Conservation (phyloP, 2,329 filamentous ascomycete genomes). For the Cryphonectria parasitica region DNA sequence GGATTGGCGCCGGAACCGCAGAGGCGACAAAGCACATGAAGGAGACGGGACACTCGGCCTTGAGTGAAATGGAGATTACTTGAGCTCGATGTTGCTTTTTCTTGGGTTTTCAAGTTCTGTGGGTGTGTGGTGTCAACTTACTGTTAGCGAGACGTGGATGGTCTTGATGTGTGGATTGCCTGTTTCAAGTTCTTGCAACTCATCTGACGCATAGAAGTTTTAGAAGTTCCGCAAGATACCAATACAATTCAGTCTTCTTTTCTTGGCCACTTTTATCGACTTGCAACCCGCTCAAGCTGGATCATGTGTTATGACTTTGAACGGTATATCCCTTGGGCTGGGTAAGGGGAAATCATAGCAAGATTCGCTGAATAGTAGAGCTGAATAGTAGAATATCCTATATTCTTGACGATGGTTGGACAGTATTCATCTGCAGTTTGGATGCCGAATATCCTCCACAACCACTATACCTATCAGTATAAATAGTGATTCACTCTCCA, state of each 20-base stretch:
- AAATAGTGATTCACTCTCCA: not conserved
- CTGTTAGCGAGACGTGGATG: not conserved
- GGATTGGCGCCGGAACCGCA: constrained; percentile 68
- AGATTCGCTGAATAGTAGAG: not conserved
- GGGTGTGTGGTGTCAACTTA: not conserved
- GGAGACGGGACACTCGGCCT: constrained; percentile 61
- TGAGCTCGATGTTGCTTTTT: not conserved
- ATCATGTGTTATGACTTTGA: not conserved
- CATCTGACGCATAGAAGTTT: not conserved
- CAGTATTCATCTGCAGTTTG: not conserved
- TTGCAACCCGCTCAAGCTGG: no score
- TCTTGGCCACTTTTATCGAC: not conserved
- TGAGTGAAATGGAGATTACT: constrained; percentile 41
- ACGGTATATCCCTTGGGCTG: not conserved
- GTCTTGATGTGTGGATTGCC: not conserved
- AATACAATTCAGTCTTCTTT: not conserved
- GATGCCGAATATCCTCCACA: not conserved
- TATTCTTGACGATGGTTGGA: not conserved
- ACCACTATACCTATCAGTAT: not conserved
- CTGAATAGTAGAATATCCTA: not conserved
- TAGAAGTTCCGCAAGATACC: not conserved
- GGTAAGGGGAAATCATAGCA: not conserved
- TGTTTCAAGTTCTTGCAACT: not conserved
- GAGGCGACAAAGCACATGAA: constrained; percentile 66
- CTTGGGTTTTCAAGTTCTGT: no score